Percentiles rank a stretch among this genome's conserved stretches.
Conservation (phyloP, 1,284 basidiomycete genomes). For the Volvariella volvacea region DNA sequence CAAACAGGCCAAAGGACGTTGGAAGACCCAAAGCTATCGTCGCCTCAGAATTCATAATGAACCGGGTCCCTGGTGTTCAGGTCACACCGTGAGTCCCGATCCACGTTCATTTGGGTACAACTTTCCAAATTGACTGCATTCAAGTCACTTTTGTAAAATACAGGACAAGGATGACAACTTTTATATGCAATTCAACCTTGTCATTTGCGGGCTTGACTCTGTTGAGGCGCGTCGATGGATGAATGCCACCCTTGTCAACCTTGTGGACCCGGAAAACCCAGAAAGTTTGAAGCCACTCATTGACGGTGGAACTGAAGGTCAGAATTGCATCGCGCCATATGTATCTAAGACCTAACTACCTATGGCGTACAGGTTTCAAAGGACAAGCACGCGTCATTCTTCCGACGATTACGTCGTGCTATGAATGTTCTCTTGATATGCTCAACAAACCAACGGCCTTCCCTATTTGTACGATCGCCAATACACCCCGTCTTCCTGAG, state of each 20-base stretch:
- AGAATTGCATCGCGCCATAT: neutral
- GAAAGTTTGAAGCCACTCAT: constrained; percentile 97
- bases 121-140: neutral
- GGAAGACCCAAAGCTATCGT: constrained; percentile 91
- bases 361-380: constrained; percentile 76
- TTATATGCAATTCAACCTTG: constrained; percentile 94
- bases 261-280: constrained; percentile 87
- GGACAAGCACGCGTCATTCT: constrained; percentile 97
- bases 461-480: constrained; percentile 99
- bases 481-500: constrained; percentile 95
- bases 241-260: constrained; percentile 92
- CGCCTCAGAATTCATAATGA: constrained; percentile 95
- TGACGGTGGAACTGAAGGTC: constrained; percentile 93
- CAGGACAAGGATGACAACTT: constrained; percentile 97
- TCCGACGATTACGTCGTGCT: constrained; percentile 93
- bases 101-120: constrained; percentile 11
- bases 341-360: neutral
- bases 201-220: constrained; percentile 98
- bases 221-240: constrained; percentile 98
- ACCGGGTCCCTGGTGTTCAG: constrained; percentile 86
- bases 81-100: constrained; percentile 78
- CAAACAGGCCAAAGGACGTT: constrained; percentile 76
- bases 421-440: constrained; percentile 98
- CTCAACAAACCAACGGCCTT: constrained; percentile 95
- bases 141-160: constrained; percentile 92